These are phyloP conservation scores for Colletotrichum coccodes DNA, from an alignment of 2,329 filamentous ascomycete genomes.

Conservation along the genomic window DNA sequence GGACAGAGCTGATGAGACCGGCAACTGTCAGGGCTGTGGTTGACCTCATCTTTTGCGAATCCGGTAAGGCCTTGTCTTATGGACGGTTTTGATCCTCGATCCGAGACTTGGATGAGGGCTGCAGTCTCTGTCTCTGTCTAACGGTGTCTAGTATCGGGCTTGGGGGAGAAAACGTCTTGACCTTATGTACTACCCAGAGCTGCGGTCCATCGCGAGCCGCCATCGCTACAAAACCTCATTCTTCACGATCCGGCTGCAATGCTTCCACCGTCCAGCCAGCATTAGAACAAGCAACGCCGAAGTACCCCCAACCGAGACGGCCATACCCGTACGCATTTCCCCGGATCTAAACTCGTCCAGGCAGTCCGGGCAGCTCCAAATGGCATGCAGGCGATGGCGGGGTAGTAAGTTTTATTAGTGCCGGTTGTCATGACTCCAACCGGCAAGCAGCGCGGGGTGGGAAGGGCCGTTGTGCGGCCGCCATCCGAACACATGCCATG, in stretches of 20 bases:
- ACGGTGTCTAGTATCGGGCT: not conserved
- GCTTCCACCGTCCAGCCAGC: not conserved
- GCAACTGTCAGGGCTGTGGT: not conserved
- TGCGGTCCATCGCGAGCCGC: not conserved
- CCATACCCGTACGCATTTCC: constrained; percentile 19
- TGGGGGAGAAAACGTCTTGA: not conserved
- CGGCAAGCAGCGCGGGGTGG: constrained; percentile 24
- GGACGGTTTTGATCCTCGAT: not conserved
- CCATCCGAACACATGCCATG: not conserved
- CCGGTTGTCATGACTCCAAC: constrained; percentile 20
- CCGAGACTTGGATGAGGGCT: not conserved
- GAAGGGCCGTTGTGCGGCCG: constrained; percentile 12
- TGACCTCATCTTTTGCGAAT: not conserved
- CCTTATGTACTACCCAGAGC: not conserved
- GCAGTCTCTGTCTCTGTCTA: no score
- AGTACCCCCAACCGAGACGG: constrained; percentile 29
- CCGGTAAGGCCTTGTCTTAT: not conserved
- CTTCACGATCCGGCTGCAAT: not conserved
- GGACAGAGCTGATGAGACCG: constrained; percentile 17
- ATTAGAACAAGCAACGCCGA: constrained; percentile 18
- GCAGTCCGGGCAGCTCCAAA: constrained; percentile 18
- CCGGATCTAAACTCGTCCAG: constrained; percentile 24
- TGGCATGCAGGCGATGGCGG: constrained; percentile 18
- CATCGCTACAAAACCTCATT: not conserved
- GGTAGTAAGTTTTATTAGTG: constrained; percentile 22